Evolutionary conservation across 2,329 filamentous ascomycete genomes (phyloP).

Genomic region (Diplocarpon rosae): DNA sequence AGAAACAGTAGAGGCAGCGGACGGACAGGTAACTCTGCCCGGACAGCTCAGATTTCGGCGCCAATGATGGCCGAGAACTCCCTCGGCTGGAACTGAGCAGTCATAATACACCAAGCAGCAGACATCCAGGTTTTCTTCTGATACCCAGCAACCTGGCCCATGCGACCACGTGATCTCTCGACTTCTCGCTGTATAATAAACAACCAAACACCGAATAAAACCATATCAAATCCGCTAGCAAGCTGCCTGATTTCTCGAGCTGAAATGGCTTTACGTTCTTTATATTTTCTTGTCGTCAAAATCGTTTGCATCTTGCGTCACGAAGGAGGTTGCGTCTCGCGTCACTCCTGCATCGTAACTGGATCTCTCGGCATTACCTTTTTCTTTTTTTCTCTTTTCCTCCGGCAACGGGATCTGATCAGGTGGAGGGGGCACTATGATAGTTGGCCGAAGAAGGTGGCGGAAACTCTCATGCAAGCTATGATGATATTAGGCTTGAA

Average conservation of each 20-base stretch:
- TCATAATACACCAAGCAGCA: slow-evolving; percentile 9
- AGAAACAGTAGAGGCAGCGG: slow-evolving; percentile 48
- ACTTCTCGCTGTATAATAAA: slow-evolving; percentile 22
- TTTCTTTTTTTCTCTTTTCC: slow-evolving; percentile 20
- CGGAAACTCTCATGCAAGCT: too few relatives aligned
- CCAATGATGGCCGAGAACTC: slow-evolving; percentile 71
- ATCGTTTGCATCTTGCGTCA: slow-evolving; percentile 23
- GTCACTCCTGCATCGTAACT: slow-evolving; percentile 22
- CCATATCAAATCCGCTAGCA: background rate
- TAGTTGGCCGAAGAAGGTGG: slow-evolving; percentile 1
- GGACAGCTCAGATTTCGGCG: slow-evolving; percentile 59
- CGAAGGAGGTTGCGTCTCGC: slow-evolving; percentile 14
- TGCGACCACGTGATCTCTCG: slow-evolving; percentile 4
- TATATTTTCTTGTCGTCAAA: slow-evolving; percentile 21
- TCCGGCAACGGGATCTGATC: slow-evolving; percentile 19
- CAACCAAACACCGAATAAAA: slow-evolving; percentile 6
- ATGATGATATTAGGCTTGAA: background rate
- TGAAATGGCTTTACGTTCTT: too few relatives aligned
- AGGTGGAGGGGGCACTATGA: slow-evolving; percentile 22
- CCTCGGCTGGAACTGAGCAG: slow-evolving; percentile 59
- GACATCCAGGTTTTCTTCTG: slow-evolving; percentile 10
- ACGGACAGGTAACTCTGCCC: slow-evolving; percentile 32
- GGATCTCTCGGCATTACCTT: background rate
- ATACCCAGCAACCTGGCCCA: slow-evolving; percentile 16
- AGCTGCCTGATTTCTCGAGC: too few relatives aligned